Base-by-base conservation (phyloP, 83 land plant genomes). In the Picea mariana region DNA sequence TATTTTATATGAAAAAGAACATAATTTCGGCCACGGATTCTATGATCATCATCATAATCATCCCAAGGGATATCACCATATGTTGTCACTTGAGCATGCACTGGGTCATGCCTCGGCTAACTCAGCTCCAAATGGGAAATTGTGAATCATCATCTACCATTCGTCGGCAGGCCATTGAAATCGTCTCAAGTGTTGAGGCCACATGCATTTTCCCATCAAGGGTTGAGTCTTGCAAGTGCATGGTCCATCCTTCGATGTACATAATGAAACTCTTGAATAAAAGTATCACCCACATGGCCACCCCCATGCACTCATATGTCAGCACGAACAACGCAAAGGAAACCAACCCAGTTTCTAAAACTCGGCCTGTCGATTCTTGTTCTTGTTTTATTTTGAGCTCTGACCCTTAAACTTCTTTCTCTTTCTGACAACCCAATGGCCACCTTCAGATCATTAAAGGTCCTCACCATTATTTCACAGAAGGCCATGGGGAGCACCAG, bases 331-430 rank as follows among this genome's bases (percentile, higher is more conserved):
- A 55, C 13, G 88, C 86, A 83, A 94, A 94, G 0, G 99, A 86
- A 62, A 93, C 83, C 23, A 97, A 88, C 97, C 96, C 9, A 97
- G 83, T 76, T 84, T 90, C 5, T 87, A 79, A 82, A 97, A 95
- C 40, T 82, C 92, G 27, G 82, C 86, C 24, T 80, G 64, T 47
- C 78, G 71, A 58, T 24, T 34, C 38, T 34, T 34, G 38, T 34
- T 34, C 38, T 34, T 34, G 38, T 34, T 34, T 34, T 34, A 34
- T 34, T 34, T 3, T 34, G 38, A 34, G 38, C 38, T 34, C 3
- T 34, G 38, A 34, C 38, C 38, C 38, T 34, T 34, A 34, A 34
- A 34, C 38, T 34, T 34, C 38, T 34, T 34, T 0, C 38, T 34
- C 38, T 34, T 34, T 34, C 38, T 34, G 38, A 34, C 38, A 34